Evolutionary conservation across 129 eudicot genomes (phyloP), one percentile per base, ranked within the genome.

Genomic region (Escallonia herrerae): DNA sequence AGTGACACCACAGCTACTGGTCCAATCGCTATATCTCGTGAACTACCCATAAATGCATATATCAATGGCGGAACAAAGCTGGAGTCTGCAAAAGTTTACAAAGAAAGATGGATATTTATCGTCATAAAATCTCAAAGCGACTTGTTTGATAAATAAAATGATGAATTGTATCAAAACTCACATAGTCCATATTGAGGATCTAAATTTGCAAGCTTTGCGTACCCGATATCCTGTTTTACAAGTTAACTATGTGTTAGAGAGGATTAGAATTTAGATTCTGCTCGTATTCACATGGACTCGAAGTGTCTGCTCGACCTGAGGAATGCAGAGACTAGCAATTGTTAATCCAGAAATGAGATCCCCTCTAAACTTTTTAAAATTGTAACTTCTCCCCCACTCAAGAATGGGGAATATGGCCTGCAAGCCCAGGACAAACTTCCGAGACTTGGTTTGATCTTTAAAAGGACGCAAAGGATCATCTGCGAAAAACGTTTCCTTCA

Each of bases 1-100:
- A 90, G 79, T 38, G 97, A 86, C 4, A 90, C 95, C 49, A 86
- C 95, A 41, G 95, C 95, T 47, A 90, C 97, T 0, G 95, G 97
- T 22, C 97, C 95, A 2, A 90, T 90, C 15, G 91, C 97, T 55
- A 90, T 83, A 75, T 90, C 97, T 52, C 90, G 65, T 15, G 97
- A 90, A 65, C 97, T 90, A 56, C 97, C 97, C 97, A 90, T 86
- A 66, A 84, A 83, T 4, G 97, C 95, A 40, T 90, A 90, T 10
- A 90, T 69, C 66, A 90, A 59, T 42, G 97, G 97, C 5, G 97
- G 95, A 61, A 90, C 97, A 68, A 86, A 81, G 75, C 95, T 90
- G 2, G 95, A 83, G 65, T 90, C 97, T 90, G 79, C 69, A 72
- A 39, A 52, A 8, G 15, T 55, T 63, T 5, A 40, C 50, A 66